Evolutionary conservation across 73 alveolate genomes (phyloP).

Genomic region (Blepharisma stoltei): DNA sequence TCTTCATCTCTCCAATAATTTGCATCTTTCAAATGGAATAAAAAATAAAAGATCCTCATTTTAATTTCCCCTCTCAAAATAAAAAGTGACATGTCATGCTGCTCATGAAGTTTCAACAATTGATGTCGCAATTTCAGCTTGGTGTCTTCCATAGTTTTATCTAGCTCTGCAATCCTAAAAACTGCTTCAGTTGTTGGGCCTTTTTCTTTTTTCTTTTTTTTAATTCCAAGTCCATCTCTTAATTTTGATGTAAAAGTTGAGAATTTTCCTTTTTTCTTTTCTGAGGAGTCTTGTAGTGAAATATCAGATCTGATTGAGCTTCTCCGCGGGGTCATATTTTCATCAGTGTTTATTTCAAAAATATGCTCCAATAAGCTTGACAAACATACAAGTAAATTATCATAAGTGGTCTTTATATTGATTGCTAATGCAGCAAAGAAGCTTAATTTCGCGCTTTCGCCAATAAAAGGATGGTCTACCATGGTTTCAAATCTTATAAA

Average conservation of each 20-base stretch:
- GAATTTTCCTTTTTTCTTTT: too few relatives aligned
- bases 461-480: neutral
- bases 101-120: neutral
- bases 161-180: neutral
- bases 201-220: too few relatives aligned
- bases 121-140: neutral
- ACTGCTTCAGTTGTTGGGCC: neutral
- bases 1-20: constrained; percentile 23
- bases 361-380: too few relatives aligned
- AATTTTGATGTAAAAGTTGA: too few relatives aligned
- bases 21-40: neutral
- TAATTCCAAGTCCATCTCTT: too few relatives aligned
- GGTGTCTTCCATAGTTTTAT: neutral
- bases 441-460: constrained; percentile 22
- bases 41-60: constrained; percentile 14
- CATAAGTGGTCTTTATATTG: neutral
- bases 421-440: neutral
- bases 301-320: too few relatives aligned
- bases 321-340: too few relatives aligned
- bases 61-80: constrained; percentile 13
- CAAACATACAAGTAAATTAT: neutral
- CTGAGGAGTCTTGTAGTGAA: too few relatives aligned
- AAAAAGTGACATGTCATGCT: constrained; percentile 5
- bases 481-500: neutral
- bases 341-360: too few relatives aligned